Percentiles rank a stretch among this genome's conserved stretches.
These are phyloP conservation scores for Penstemon barbatus DNA, from an alignment of 257 asterid species.

Conservation along the genomic window DNA sequence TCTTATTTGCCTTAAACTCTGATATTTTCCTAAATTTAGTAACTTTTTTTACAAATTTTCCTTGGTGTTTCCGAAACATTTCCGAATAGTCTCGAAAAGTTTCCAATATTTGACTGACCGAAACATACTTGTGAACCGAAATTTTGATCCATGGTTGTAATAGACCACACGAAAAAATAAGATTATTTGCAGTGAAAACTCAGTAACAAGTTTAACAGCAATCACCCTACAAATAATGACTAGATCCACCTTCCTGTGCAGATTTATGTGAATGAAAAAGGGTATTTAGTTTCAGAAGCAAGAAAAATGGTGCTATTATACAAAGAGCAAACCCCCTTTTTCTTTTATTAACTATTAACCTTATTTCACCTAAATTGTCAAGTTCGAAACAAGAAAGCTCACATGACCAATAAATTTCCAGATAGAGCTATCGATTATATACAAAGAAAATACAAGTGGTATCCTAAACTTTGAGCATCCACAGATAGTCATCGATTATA, in stretches of 20 bases:
- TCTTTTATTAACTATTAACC: no score
- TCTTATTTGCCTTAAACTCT: no score
- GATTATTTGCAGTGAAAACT: no score
- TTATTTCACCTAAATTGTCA: neutral
- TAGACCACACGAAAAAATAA: no score
- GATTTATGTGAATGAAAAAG: neutral
- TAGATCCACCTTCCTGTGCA: neutral
- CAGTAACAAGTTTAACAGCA: neutral
- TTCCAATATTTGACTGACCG: no score
- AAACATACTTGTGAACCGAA: no score
- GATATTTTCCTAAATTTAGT: no score
- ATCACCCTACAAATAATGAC: neutral
- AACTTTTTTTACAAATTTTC: no score
- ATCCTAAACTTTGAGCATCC: conserved; percentile 53
- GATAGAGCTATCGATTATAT: conserved; percentile 1
- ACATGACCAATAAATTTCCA: conserved; percentile 4
- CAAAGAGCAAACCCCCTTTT: neutral
- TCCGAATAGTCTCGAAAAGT: no score
- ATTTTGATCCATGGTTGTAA: no score
- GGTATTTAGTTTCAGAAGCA: neutral
- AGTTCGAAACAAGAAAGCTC: no score
- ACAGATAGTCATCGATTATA: conserved; percentile 74
- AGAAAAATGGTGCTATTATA: neutral
- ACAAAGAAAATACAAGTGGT: conserved; percentile 10
- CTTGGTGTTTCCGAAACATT: no score